A percentile compares a stretch with the other conserved stretches of the same genome.
Conservation (phyloP, 371 early-diverging fungal species). For the Circinella minor region DNA sequence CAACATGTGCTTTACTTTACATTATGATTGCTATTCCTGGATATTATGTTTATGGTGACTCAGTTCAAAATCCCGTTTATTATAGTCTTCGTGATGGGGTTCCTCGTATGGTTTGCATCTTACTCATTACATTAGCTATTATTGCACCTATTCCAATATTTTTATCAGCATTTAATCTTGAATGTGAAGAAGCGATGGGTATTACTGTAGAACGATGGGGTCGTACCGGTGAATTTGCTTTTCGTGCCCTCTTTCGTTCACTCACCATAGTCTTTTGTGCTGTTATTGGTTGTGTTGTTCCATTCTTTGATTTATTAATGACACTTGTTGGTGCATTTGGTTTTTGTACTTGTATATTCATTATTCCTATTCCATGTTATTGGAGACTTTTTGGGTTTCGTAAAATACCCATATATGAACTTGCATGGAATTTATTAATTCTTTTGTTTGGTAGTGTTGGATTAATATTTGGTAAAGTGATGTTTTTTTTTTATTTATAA, state of each 20-base stretch:
- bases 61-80: slow-evolving; percentile 76
- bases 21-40: slow-evolving; percentile 76
- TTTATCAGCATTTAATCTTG: slow-evolving; percentile 77
- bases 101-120: slow-evolving; percentile 63
- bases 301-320: slow-evolving; percentile 83
- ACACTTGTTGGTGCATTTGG: slow-evolving; percentile 81
- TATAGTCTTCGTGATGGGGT: slow-evolving; percentile 70
- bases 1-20: slow-evolving; percentile 77
- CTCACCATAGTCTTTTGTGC: slow-evolving; percentile 53
- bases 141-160: slow-evolving; percentile 80
- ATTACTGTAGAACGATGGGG: slow-evolving; percentile 54
- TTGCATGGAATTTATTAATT: slow-evolving; percentile 59
- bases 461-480: slow-evolving; percentile 73
- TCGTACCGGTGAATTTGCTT: slow-evolving; percentile 48
- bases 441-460: slow-evolving; percentile 74
- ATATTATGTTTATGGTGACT: slow-evolving; percentile 80
- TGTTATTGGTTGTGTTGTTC: slow-evolving; percentile 71
- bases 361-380: slow-evolving; percentile 82
- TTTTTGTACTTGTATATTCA: slow-evolving; percentile 78
- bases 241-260: slow-evolving; percentile 62
- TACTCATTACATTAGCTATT: slow-evolving; percentile 81
- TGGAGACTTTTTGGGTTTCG: slow-evolving; percentile 70
- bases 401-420: slow-evolving; percentile 59
- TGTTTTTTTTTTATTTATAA: slow-evolving; percentile 3
- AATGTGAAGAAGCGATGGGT: slow-evolving; percentile 64